These are phyloP conservation scores for Saturnispora sekii DNA, from an alignment of 805 yeast species.

Conservation along the genomic window DNA sequence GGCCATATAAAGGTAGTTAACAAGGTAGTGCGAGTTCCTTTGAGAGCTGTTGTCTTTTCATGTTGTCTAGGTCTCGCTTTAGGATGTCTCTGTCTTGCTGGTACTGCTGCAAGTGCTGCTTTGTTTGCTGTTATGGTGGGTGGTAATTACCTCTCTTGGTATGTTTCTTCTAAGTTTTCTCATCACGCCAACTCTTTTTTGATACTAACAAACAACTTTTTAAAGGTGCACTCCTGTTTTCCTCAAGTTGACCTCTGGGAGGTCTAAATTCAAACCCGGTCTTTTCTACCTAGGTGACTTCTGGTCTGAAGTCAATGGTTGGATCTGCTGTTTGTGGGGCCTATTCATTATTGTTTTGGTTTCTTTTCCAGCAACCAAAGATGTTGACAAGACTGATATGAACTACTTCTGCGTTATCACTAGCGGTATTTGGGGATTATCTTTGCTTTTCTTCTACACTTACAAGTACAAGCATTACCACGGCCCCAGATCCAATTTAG, in stretches of 20 bases:
- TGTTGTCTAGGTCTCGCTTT: slow-evolving; percentile 37
- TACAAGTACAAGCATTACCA: slow-evolving; percentile 20
- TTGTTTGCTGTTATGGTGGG: slow-evolving; percentile 51
- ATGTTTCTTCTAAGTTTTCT: too few species aligned
- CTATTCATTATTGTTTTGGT: slow-evolving; percentile 41
- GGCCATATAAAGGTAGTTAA: slow-evolving; percentile 45
- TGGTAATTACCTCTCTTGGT: slow-evolving; percentile 52
- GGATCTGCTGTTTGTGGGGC: slow-evolving; percentile 39
- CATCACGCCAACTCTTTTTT: too few species aligned
- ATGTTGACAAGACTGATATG: slow-evolving; percentile 29
- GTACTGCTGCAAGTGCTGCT: slow-evolving; percentile 51
- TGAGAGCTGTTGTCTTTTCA: slow-evolving; percentile 47
- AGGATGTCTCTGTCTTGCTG: slow-evolving; percentile 48
- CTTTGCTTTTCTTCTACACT: slow-evolving; percentile 16
- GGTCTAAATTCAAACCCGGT: slow-evolving; percentile 47
- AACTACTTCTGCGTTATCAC: slow-evolving; percentile 29
- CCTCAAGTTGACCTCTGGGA: slow-evolving; percentile 38
- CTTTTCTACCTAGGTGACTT: slow-evolving; percentile 50
- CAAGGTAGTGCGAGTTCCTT: slow-evolving; percentile 44
- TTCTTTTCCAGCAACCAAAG: slow-evolving; percentile 44
- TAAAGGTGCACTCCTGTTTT: slow-evolving; percentile 39
- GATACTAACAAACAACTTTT: too few species aligned
- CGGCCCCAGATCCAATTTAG: slow-evolving; percentile 22
- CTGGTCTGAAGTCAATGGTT: slow-evolving; percentile 34
- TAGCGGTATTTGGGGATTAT: slow-evolving; percentile 23